A percentile compares a stretch with the other conserved stretches of the same genome.
Evolutionary conservation across 305 asterid species (phyloP).

Genomic region (Fraxinus sp.): DNA sequence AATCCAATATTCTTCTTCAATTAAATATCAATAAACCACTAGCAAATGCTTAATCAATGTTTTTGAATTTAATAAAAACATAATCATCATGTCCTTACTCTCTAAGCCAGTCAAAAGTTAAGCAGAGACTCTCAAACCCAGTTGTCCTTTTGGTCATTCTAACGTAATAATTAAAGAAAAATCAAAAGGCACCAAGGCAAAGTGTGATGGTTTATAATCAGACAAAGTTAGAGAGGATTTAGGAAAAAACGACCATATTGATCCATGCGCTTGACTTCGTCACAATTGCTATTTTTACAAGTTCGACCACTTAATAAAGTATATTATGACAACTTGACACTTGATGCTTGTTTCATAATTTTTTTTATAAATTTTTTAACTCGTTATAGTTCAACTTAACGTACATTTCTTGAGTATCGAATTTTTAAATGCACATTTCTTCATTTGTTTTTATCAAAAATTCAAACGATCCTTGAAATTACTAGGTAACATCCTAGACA

Average conservation of each 20-base stretch:
- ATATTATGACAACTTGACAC: neutral
- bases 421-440: too few species aligned
- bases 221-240: neutral
- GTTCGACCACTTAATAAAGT: neutral
- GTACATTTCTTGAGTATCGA: neutral
- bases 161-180: neutral
- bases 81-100: neutral
- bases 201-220: neutral
- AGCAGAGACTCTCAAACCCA: neutral
- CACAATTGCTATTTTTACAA: neutral
- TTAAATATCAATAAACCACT: too few species aligned
- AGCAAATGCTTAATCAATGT: too few species aligned
- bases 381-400: neutral
- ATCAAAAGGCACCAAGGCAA: neutral
- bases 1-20: too few species aligned
- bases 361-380: too few species aligned
- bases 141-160: neutral
- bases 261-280: neutral
- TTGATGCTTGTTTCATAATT: neutral
- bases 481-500: neutral
- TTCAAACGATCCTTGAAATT: neutral
- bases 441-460: too few species aligned
- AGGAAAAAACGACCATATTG: neutral
- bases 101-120: neutral
- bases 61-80: neutral